Base-by-base conservation (phyloP, 495 filamentous ascomycete species). In the Filosporella fistucella region DNA sequence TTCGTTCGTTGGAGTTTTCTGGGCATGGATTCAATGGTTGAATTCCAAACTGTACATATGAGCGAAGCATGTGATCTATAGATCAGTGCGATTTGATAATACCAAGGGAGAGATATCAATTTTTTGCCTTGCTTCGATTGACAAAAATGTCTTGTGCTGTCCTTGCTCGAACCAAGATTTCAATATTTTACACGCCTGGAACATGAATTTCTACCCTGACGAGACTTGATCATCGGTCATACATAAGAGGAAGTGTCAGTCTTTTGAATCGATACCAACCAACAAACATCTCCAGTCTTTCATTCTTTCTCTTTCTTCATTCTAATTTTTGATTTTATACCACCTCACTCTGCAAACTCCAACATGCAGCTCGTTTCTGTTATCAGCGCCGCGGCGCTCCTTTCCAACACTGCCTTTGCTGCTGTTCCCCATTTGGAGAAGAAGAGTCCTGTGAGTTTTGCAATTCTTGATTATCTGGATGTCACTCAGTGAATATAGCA, bases 361-460 rank as follows among this genome's bases (percentile, higher is more conserved):
- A n/a, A n/a, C n/a, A n/a, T n/a, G 54, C 47, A 60, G 25, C 45
- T 51, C 17, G 23, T 48, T 30, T 20, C 38, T 25, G 29, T 59
- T 7, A 14, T 60, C n/a, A 26, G 54, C 35, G 54, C 42, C 7
- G 37, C 39, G 13, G 49, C 50, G 35, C 45, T 60, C 2, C 33
- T 56, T 2, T 41, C 49, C 14, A 36, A 16, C 10, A 38, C 37
- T 37, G 48, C 42, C 9, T 26, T 53, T 14, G 53, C 52, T 9
- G 32, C 28, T 10, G 34, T 22, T 3, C 12, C 20, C 2, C 18
- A 42, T n/a, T 10, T 22, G 30, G 30, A 43, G 17, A 45, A 51
- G 39, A 40, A 6, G 35, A 34, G 38, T 21, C 42, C 25, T 5
- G 38, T 41, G 6, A 23, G 22, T 25, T 16, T n/a, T 13, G 7